A percentile compares a stretch with the other conserved stretches of the same genome.
phyloP scores from a whole-genome alignment of 805 yeast genomes.

The Metschnikowia rubicola region DNA sequence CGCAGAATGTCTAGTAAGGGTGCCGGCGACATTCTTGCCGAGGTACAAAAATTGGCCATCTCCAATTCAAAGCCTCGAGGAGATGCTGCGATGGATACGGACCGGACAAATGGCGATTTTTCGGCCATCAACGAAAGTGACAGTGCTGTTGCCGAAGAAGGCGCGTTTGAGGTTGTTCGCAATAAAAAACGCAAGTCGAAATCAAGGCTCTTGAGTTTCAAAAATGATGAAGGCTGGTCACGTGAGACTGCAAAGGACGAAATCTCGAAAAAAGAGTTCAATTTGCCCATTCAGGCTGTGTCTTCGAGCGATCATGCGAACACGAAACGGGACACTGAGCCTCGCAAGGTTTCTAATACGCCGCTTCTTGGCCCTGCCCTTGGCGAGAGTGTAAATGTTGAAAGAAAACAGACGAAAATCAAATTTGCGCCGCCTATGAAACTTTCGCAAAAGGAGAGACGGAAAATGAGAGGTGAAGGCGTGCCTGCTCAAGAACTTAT shows the following conservation, averaged over 20 bases:
- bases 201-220: neutral
- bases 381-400: conserved; percentile 12
- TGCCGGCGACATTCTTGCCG: conserved; percentile 21
- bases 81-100: no score
- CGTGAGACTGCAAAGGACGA: neutral
- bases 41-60: conserved; percentile 25
- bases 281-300: no score
- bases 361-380: conserved; percentile 6
- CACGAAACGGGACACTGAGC: neutral
- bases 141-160: conserved; percentile 22
- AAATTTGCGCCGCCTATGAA: conserved; percentile 38
- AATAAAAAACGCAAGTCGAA: conserved; percentile 19
- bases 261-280: neutral
- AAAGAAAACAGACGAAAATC: conserved; percentile 23
- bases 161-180: conserved; percentile 27
- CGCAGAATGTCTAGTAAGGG: conserved; percentile 23
- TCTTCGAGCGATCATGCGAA: no score
- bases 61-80: neutral
- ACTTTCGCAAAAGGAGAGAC: conserved; percentile 60
- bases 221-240: neutral
- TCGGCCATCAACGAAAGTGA: conserved; percentile 7
- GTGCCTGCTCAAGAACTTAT: neutral
- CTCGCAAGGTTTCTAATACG: neutral
- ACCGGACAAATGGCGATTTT: neutral
- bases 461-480: conserved; percentile 30